Evolutionary conservation across 805 yeast species (phyloP), one percentile per base, ranked within the genome.

Genomic region (Hanseniaspora meyeri): DNA sequence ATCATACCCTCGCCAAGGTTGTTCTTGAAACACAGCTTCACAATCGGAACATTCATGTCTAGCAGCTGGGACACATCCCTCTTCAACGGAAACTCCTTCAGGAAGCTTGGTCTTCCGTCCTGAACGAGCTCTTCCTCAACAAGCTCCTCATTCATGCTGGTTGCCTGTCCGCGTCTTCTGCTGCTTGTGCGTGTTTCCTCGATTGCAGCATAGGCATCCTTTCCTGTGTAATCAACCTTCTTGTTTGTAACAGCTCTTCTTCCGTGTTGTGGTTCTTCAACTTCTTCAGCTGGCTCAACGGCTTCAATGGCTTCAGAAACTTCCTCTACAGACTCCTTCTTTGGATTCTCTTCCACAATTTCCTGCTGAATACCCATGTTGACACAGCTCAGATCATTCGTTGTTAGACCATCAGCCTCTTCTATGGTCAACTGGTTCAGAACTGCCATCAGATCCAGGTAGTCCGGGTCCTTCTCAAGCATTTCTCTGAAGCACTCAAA

Each of bases 311-410:
- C 34, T 29, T 37, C 43, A 31, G 12, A 2, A 11, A 32, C 36
- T 2, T 36, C 42, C 32, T 49, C 43, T 20, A 11, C 31, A 14
- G 27, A 24, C 17, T 43, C 66, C 63, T 27, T 64, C 62, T 7
- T 65, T 59, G 17, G 64, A 57, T 50, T 66, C 57, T 45, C 61
- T 58, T 10, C 58, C 12, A 37, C 59, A 20, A 48, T 43, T 19
- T 57, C 53, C 16, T 56, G 27, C 27, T 24, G 27, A 24, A 24
- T 58, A 17, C 64, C 67, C 47, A 64, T 57, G 16, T 53, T 57
- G 14, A 62, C 68, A 27, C 59, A 54, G 11, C 61, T 63, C 37
- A 61, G 62, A 49, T 65, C 64, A 9, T 59, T 59, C 32, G 59
- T 58, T 16, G 59, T 55, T 36, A 59, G 31, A 16, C 46, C 29